phyloP scores from a whole-genome alignment of 73 alveolate species.

The Paramecium sexaurelia region DNA sequence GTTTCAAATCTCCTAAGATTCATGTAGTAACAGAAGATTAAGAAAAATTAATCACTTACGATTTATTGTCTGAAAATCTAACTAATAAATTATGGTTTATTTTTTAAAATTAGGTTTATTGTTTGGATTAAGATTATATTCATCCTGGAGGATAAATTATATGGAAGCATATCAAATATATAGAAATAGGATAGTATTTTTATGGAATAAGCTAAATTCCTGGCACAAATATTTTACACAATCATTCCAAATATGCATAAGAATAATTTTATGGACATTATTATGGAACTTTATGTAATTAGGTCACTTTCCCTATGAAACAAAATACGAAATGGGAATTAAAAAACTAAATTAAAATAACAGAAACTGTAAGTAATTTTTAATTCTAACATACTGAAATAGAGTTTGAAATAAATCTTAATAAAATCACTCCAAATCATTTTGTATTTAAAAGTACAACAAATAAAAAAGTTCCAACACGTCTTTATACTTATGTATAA shows the following conservation, averaged over 20 bases:
- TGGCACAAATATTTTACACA: not conserved
- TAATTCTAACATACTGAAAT: not conserved
- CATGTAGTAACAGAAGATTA: not conserved
- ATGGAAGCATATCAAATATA: not conserved
- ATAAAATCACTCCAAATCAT: not conserved
- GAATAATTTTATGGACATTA: not conserved
- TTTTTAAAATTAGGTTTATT: not conserved
- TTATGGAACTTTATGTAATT: not conserved
- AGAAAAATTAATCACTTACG: not conserved
- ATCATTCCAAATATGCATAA: not conserved
- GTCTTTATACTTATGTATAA: not conserved
- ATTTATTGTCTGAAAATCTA: not conserved
- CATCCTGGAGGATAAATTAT: slow-evolving; percentile 43
- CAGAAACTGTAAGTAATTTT: not conserved
- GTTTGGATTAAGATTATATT: not conserved
- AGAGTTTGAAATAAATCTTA: not conserved
- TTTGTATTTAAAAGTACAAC: not conserved
- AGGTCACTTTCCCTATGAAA: not conserved
- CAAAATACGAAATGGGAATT: not conserved
- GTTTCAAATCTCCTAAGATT: not conserved
- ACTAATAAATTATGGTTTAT: not conserved
- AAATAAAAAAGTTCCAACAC: not conserved
- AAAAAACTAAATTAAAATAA: not conserved
- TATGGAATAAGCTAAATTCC: not conserved
- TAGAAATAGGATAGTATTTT: not conserved